Evolutionary conservation across 306 rosid genomes (phyloP).

Genomic region (Vigna hirtella): DNA sequence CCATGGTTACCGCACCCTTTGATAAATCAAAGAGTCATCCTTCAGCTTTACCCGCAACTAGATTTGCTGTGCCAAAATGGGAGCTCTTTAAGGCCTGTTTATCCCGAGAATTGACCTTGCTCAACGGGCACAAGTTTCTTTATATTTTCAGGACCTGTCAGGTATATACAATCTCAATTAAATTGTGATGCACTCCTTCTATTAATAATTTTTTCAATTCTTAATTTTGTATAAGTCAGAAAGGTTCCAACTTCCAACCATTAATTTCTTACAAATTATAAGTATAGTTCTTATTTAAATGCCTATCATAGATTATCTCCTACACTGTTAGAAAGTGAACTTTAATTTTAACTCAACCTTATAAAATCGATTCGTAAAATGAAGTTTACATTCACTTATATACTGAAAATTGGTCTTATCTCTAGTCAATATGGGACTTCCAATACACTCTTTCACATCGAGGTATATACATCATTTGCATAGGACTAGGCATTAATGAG

Average conservation of each 20-base stretch:
- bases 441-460: too few species aligned
- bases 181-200: background rate
- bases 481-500: too few species aligned
- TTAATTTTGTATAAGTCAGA: background rate
- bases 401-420: too few species aligned
- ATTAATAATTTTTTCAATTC: background rate
- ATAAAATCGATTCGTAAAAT: too few species aligned
- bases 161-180: conserved; percentile 51
- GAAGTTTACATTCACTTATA: too few species aligned
- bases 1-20: conserved; percentile 47
- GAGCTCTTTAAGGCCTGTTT: conserved; percentile 76
- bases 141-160: conserved; percentile 83
- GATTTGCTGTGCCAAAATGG: conserved; percentile 61
- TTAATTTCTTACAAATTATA: conserved; percentile 1
- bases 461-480: too few species aligned
- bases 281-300: background rate
- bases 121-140: conserved; percentile 69
- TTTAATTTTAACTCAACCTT: too few species aligned
- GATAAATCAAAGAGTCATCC: conserved; percentile 70
- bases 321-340: background rate
- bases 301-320: background rate
- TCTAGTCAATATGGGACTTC: too few species aligned
- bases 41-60: conserved; percentile 63
- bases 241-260: background rate
- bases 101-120: conserved; percentile 65